Percentiles rank a stretch among this genome's conserved stretches.
phyloP scores from a whole-genome alignment of 2,329 filamentous ascomycete species.

The Trichophyton equinum region DNA sequence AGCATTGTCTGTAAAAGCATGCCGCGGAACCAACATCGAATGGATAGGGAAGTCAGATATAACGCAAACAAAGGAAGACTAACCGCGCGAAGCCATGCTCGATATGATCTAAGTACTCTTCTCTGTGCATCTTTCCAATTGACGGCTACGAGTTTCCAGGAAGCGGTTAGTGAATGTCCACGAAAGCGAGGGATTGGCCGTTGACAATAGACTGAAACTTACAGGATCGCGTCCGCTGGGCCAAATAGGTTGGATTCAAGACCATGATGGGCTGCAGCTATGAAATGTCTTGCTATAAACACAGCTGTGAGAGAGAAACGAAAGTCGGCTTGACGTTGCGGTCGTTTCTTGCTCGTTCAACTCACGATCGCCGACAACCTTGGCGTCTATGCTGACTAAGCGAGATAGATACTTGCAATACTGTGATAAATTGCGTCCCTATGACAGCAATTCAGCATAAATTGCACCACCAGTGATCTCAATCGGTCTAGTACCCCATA shows the following conservation, averaged over 20 bases:
- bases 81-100: conserved; percentile 94
- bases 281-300: background rate
- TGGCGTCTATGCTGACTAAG: background rate
- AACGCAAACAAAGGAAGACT: conserved; percentile 31
- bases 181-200: background rate
- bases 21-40: background rate
- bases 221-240: conserved; percentile 68
- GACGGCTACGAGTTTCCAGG: conserved; percentile 46
- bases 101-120: conserved; percentile 78
- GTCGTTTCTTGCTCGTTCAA: background rate
- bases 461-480: too few relatives aligned
- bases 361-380: background rate
- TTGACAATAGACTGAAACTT: conserved; percentile 26
- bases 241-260: conserved; percentile 88
- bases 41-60: background rate
- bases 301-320: background rate
- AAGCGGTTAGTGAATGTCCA: background rate
- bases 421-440: too few relatives aligned
- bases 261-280: conserved; percentile 45
- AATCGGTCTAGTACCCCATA: too few relatives aligned
- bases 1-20: background rate
- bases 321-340: background rate
- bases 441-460: too few relatives aligned
- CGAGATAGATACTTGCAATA: too few relatives aligned
- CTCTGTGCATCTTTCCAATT: conserved; percentile 81